phyloP scores from a whole-genome alignment of 2,329 filamentous ascomycete genomes.

The Pezicula radicicola region DNA sequence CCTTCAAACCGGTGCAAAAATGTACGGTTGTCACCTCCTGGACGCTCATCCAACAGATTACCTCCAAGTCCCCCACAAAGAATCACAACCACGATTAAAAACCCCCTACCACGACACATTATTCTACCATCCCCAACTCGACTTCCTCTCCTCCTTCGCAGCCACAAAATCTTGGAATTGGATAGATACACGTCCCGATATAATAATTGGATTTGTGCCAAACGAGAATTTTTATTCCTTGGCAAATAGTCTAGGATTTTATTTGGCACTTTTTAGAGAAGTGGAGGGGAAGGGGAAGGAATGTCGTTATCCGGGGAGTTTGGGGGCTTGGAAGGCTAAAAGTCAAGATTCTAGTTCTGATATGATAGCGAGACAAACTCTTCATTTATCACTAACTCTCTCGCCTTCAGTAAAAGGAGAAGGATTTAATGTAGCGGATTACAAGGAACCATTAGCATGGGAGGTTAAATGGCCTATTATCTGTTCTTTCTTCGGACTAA shows the following conservation, averaged over 20 bases:
- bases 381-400: conserved; percentile 38
- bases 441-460: conserved; percentile 33
- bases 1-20: conserved; percentile 32
- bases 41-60: conserved; percentile 34
- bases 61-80: conserved; percentile 29
- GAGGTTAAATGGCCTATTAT: conserved; percentile 41
- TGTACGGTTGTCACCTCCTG: conserved; percentile 39
- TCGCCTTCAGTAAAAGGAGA: conserved; percentile 33
- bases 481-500: conserved; percentile 41
- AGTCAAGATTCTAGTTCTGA: conserved; percentile 37
- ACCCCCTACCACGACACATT: conserved; percentile 32
- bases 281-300: conserved; percentile 35
- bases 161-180: conserved; percentile 36
- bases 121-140: conserved; percentile 39
- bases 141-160: conserved; percentile 32
- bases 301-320: conserved; percentile 35
- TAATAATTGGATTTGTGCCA: conserved; percentile 38
- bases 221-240: conserved; percentile 37
- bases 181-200: conserved; percentile 37
- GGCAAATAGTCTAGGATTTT: conserved; percentile 34
- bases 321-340: conserved; percentile 33
- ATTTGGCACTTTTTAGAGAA: conserved; percentile 32
- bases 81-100: conserved; percentile 30
- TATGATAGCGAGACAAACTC: conserved; percentile 37
- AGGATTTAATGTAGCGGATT: conserved; percentile 40